A percentile compares a stretch with the other conserved stretches of the same genome.
Conservation (phyloP, 345 rosid genomes). For the Psidium friedrichsthalianum region DNA sequence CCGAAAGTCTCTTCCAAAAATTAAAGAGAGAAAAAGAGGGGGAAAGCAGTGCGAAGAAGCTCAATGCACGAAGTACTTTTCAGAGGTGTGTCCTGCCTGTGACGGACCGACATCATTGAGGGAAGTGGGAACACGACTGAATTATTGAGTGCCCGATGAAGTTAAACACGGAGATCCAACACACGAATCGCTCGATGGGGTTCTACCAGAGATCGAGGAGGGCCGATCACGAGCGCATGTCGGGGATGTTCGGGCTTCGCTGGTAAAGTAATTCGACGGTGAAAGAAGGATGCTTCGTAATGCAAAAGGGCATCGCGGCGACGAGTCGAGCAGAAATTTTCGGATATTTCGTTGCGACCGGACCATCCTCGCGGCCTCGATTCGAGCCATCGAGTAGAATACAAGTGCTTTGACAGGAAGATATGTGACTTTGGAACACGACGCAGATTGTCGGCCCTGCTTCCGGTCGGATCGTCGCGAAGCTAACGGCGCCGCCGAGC, state of each 20-base stretch:
- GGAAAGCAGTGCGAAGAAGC: neutral
- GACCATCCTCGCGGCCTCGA: too few species aligned
- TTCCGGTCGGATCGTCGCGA: too few species aligned
- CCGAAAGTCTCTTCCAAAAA: neutral
- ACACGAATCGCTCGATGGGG: neutral
- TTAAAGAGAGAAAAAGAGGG: neutral
- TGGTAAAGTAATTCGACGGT: too few species aligned
- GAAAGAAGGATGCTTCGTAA: too few species aligned
- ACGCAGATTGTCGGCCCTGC: too few species aligned
- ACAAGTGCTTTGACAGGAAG: too few species aligned
- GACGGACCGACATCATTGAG: neutral
- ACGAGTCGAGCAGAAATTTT: too few species aligned
- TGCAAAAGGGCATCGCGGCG: too few species aligned
- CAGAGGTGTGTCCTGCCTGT: neutral
- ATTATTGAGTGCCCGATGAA: neutral
- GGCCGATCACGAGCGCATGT: neutral
- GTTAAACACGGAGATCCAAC: neutral
- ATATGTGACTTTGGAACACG: too few species aligned
- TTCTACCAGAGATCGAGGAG: neutral
- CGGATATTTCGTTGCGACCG: too few species aligned
- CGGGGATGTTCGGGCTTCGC: neutral
- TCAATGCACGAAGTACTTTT: neutral
- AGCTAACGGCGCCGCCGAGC: too few species aligned
- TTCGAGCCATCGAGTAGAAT: too few species aligned
- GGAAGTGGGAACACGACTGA: neutral